These are phyloP conservation scores for Termitomyces sp. DNA, from an alignment of 768 basidiomycete genomes.

Conservation along the genomic window DNA sequence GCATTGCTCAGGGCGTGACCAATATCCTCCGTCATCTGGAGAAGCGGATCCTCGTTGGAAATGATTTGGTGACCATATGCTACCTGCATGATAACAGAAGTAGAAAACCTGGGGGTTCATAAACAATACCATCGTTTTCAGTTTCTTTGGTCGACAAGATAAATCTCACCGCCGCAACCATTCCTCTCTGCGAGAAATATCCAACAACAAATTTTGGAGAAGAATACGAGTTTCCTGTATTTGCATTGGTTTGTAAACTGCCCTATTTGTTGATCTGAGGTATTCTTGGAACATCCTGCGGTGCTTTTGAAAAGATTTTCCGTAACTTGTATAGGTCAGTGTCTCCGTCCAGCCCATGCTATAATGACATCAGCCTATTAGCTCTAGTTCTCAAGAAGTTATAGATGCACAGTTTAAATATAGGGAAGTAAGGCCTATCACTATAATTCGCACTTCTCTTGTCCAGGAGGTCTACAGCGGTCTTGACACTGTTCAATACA, in stretches of 20 bases:
- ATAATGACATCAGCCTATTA: not conserved
- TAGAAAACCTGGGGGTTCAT: conserved; percentile 2
- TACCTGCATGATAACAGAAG: conserved; percentile 18
- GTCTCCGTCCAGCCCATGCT: conserved; percentile 9
- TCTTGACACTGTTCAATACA: conserved; percentile 27
- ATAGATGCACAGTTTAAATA: not conserved
- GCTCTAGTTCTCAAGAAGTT: not conserved
- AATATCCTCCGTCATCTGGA: conserved; percentile 26
- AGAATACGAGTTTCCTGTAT: conserved; percentile 22
- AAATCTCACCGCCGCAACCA: conserved; percentile 14
- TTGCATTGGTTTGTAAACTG: conserved; percentile 14
- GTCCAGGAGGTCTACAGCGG: conserved; percentile 35
- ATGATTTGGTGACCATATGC: conserved; percentile 27
- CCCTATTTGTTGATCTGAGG: conserved; percentile 15
- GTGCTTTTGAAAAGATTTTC: conserved; percentile 17
- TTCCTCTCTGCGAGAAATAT: conserved; percentile 16
- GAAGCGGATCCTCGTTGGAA: conserved; percentile 28
- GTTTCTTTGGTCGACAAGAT: not conserved
- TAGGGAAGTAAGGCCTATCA: conserved; percentile 18
- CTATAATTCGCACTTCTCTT: conserved; percentile 32
- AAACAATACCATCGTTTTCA: not conserved
- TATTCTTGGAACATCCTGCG: conserved; percentile 20
- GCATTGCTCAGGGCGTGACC: conserved; percentile 17
- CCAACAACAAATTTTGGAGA: conserved; percentile 19
- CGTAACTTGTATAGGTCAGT: conserved; percentile 14